Evolutionary conservation across 2,329 filamentous ascomycete species (phyloP).

Genomic region (Curvularia eragrostidis): DNA sequence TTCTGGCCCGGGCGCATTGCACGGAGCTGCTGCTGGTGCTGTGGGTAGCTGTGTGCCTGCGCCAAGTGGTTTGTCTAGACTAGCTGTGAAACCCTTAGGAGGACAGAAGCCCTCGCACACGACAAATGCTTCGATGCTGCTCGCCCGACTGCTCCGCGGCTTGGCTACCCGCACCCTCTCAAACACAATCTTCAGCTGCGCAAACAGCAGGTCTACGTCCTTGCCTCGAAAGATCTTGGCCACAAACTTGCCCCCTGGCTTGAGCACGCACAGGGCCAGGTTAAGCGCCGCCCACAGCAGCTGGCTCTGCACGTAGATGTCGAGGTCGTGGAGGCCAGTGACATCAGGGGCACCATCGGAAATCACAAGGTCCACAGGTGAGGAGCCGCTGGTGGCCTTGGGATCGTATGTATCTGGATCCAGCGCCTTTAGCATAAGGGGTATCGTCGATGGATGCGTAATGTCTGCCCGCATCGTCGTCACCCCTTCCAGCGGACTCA

Average conservation of each 20-base stretch:
- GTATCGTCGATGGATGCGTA: constrained; percentile 94
- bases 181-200: constrained; percentile 92
- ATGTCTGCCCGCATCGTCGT: constrained; percentile 93
- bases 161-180: constrained; percentile 88
- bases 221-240: constrained; percentile 96
- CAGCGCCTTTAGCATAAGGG: constrained; percentile 82
- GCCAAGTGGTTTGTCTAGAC: constrained; percentile 76
- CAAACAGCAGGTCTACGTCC: constrained; percentile 94
- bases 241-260: constrained; percentile 93
- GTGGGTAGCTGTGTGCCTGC: constrained; percentile 61
- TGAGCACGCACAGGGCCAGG: constrained; percentile 88
- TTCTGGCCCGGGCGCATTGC: constrained; percentile 12
- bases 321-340: constrained; percentile 93
- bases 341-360: constrained; percentile 97
- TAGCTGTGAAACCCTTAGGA: constrained; percentile 76
- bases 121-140: constrained; percentile 95
- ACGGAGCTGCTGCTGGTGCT: constrained; percentile 45
- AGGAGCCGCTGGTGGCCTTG: constrained; percentile 59
- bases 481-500: constrained; percentile 91
- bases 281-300: constrained; percentile 93
- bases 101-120: constrained; percentile 90
- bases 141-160: constrained; percentile 91
- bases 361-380: constrained; percentile 90
- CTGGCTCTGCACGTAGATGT: constrained; percentile 97
- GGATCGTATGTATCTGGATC: constrained; percentile 67